Evolutionary conservation across 306 rosid species (phyloP).

Genomic region (Malus sieversii): DNA sequence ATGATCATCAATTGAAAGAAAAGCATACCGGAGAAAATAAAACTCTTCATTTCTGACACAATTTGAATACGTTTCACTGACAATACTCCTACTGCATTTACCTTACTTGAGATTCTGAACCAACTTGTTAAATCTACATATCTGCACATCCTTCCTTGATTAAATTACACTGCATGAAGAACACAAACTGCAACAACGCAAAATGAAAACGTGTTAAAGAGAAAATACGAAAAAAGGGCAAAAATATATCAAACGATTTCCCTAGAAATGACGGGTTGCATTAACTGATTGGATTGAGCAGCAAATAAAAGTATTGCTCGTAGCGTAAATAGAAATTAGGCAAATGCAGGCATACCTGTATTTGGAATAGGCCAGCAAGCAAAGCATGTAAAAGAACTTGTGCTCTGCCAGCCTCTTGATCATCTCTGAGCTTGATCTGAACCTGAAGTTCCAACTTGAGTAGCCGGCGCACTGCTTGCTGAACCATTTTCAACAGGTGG

Average conservation of each 20-base stretch:
- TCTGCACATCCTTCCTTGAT: slow-evolving; percentile 33
- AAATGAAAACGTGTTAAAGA: slow-evolving; percentile 5
- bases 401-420: slow-evolving; percentile 40
- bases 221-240: not conserved
- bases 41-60: not conserved
- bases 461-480: slow-evolving; percentile 49
- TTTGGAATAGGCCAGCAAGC: slow-evolving; percentile 41
- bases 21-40: slow-evolving; percentile 2
- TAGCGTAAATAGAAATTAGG: not conserved
- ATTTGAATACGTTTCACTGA: not conserved
- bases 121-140: slow-evolving; percentile 34
- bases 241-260: not conserved
- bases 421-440: slow-evolving; percentile 84
- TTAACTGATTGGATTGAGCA: not conserved
- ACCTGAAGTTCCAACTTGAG: slow-evolving; percentile 68
- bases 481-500: slow-evolving; percentile 86
- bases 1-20: not conserved
- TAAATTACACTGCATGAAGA: slow-evolving; percentile 31
- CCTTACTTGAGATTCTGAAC: slow-evolving; percentile 24
- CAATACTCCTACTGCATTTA: slow-evolving; percentile 26
- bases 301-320: not conserved
- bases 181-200: slow-evolving; percentile 32
- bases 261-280: not conserved
- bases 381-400: slow-evolving; percentile 74
- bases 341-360: slow-evolving; percentile 29